Conservation (phyloP, 2,329 filamentous ascomycete species). For the Clonostachys solani region DNA sequence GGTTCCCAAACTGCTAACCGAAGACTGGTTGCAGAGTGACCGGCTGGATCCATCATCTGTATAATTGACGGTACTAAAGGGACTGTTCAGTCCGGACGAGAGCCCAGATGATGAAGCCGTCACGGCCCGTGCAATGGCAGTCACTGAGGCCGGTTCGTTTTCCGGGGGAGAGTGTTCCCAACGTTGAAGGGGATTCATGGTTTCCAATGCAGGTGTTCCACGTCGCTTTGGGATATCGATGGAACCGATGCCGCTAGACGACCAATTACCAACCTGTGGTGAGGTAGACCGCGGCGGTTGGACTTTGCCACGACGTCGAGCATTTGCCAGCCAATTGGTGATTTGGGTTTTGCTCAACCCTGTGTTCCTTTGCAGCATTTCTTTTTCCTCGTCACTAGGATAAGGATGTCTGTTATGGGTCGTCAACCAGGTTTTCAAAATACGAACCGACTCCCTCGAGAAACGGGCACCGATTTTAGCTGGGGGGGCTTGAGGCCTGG, state of each 20-base stretch:
- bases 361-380: constrained; percentile 71
- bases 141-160: constrained; percentile 56
- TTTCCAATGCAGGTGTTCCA: constrained; percentile 48
- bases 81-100: constrained; percentile 53
- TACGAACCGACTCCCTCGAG: constrained; percentile 72
- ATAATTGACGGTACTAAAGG: constrained; percentile 50
- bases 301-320: constrained; percentile 76
- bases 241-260: constrained; percentile 43
- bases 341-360: constrained; percentile 82
- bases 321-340: constrained; percentile 89
- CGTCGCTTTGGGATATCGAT: constrained; percentile 69
- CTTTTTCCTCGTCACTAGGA: constrained; percentile 82
- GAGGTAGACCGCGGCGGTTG: constrained; percentile 64
- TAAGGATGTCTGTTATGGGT: constrained; percentile 81
- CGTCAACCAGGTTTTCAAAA: constrained; percentile 80
- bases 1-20: constrained; percentile 55
- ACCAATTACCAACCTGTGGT: constrained; percentile 58
- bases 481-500: constrained; percentile 9
- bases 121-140: constrained; percentile 53
- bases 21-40: constrained; percentile 56
- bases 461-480: constrained; percentile 73
- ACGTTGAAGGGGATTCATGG: constrained; percentile 53
- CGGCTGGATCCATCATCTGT: constrained; percentile 58
- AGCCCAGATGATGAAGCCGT: constrained; percentile 46
- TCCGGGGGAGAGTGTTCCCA: constrained; percentile 57